Evolutionary conservation across 306 rosid genomes (phyloP).

Genomic region (Gillenia trifoliata): DNA sequence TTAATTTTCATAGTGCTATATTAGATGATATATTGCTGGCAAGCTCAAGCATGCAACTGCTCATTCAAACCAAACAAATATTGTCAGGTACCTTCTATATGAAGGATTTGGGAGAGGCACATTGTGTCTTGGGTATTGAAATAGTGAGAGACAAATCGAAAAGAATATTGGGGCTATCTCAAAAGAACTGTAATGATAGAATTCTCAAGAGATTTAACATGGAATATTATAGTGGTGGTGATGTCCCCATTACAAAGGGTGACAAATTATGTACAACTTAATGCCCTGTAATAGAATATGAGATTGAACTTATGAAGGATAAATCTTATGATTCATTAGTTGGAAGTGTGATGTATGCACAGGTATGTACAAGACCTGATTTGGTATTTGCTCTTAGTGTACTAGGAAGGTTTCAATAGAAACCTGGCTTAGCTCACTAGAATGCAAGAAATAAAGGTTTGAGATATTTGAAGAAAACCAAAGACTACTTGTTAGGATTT

Average conservation of each 20-base stretch:
- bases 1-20: neutral
- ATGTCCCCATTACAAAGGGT: neutral
- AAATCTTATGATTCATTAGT: too few species aligned
- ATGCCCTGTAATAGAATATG: neutral
- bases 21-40: neutral
- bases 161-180: neutral
- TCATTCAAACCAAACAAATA: neutral
- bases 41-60: neutral
- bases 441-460: neutral
- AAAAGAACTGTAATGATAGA: too few species aligned
- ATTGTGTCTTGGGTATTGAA: neutral
- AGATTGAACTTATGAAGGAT: neutral
- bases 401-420: neutral
- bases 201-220: too few species aligned
- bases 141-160: neutral
- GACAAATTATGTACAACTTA: too few species aligned
- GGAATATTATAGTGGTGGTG: neutral
- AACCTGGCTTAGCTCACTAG: neutral
- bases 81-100: neutral
- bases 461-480: neutral
- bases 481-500: neutral
- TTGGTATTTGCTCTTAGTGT: neutral
- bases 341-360: neutral
- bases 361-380: neutral
- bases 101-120: too few species aligned